Evolutionary conservation across 2,329 filamentous ascomycete species (phyloP).

Genomic region (Aspergillus fijiensis): DNA sequence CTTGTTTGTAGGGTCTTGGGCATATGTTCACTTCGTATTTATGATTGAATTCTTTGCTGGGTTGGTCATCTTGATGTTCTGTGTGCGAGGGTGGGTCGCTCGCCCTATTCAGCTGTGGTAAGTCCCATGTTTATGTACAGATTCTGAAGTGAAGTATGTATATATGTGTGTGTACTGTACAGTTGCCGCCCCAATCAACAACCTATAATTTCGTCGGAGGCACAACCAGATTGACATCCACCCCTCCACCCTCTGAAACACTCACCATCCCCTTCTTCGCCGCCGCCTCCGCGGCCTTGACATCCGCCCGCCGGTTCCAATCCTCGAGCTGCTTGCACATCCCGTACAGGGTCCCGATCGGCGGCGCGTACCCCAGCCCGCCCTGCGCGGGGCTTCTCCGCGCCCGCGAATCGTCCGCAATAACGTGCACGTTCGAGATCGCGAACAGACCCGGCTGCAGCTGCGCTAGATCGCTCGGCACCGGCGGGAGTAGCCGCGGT

Average conservation of each 20-base stretch:
- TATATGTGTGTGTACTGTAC: too few relatives aligned
- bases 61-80: too few relatives aligned
- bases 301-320: constrained; percentile 32
- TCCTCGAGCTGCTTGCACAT: constrained; percentile 34
- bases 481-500: constrained; percentile 23
- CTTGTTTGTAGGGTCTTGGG: too few relatives aligned
- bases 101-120: too few relatives aligned
- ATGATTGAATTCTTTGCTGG: too few relatives aligned
- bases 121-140: too few relatives aligned
- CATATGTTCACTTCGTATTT: too few relatives aligned
- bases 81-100: too few relatives aligned
- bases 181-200: background rate
- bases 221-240: constrained; percentile 20
- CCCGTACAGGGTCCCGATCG: constrained; percentile 34
- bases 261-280: constrained; percentile 16
- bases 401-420: constrained; percentile 33
- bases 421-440: constrained; percentile 28
- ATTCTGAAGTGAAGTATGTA: too few relatives aligned
- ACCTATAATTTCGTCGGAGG: constrained; percentile 19
- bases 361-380: constrained; percentile 34
- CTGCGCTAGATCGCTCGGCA: constrained; percentile 28
- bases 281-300: constrained; percentile 12
- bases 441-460: constrained; percentile 36
- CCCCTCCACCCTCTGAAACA: constrained; percentile 13
- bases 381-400: constrained; percentile 26